These are phyloP conservation scores for Trichosanthes cucumerina DNA, from an alignment of 306 rosid genomes.

Conservation along the genomic window DNA sequence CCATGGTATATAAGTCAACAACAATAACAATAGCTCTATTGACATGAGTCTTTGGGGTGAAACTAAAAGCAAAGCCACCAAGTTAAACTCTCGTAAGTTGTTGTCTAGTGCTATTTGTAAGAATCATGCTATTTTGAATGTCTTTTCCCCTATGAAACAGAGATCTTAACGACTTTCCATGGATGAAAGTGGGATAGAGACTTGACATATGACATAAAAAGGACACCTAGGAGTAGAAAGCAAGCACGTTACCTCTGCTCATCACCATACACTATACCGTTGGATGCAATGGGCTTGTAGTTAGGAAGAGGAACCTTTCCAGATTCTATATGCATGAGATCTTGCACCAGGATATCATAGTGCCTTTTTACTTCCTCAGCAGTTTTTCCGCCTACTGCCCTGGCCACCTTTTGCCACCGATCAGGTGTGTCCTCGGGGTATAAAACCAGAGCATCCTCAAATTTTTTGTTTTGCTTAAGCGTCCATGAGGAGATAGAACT, in stretches of 20 bases:
- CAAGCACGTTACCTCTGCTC: constrained; percentile 40
- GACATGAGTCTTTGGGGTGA: background rate
- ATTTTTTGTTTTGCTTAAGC: constrained; percentile 58
- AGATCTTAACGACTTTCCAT: background rate
- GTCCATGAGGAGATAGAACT: constrained; percentile 48
- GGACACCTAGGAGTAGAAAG: background rate
- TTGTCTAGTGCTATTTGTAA: background rate
- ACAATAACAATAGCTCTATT: background rate
- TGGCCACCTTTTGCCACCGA: constrained; percentile 84
- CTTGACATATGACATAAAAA: background rate
- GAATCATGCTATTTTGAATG: background rate
- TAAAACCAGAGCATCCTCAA: constrained; percentile 83
- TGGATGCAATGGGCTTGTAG: constrained; percentile 35
- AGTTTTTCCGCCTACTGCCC: constrained; percentile 76
- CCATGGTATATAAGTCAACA: no score
- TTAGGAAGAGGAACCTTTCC: constrained; percentile 64
- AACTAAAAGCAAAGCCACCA: background rate
- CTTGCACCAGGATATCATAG: constrained; percentile 70
- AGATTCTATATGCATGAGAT: constrained; percentile 59
- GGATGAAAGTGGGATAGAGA: background rate
- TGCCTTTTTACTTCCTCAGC: constrained; percentile 58
- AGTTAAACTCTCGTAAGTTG: background rate
- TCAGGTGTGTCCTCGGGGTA: constrained; percentile 70
- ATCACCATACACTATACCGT: constrained; percentile 20
- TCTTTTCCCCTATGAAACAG: background rate